Percentiles rank a stretch among this genome's conserved stretches.
Evolutionary conservation across 2,329 filamentous ascomycete genomes (phyloP).

Genomic region (Fusarium temperatum): DNA sequence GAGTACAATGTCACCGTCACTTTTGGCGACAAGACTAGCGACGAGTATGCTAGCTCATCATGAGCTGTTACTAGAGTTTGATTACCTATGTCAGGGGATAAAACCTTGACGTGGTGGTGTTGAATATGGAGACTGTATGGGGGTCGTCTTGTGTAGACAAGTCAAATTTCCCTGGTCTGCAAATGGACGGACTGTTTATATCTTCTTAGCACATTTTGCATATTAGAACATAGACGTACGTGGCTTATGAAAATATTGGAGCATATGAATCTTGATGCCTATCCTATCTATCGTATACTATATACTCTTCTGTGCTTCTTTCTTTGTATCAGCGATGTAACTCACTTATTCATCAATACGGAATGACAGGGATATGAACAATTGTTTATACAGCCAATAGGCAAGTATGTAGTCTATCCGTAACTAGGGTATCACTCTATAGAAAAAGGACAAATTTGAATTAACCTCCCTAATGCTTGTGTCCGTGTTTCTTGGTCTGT

Average conservation of each 20-base stretch:
- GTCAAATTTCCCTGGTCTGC: background rate
- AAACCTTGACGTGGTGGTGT: constrained; percentile 11
- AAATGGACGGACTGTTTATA: background rate
- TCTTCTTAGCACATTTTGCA: constrained; percentile 3
- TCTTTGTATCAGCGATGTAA: background rate
- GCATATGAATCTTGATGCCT: background rate
- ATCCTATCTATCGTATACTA: too few species aligned
- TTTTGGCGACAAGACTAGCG: constrained; percentile 36
- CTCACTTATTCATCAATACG: background rate
- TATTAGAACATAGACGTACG: constrained; percentile 1
- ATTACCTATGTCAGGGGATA: background rate
- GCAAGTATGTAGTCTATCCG: constrained; percentile 8
- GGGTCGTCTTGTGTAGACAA: background rate
- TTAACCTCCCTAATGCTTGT: constrained; percentile 4
- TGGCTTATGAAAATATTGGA: background rate
- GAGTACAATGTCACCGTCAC: constrained; percentile 41
- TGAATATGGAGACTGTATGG: constrained; percentile 7
- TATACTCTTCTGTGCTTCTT: background rate
- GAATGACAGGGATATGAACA: background rate
- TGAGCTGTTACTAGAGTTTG: background rate
- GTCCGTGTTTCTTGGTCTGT: constrained; percentile 19
- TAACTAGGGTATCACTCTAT: constrained; percentile 42
- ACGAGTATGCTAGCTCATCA: constrained; percentile 28
- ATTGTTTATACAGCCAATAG: background rate
- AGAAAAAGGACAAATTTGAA: constrained; percentile 16